Conservation (phyloP, 768 basidiomycete species). For the Trametes cinnabarina region DNA sequence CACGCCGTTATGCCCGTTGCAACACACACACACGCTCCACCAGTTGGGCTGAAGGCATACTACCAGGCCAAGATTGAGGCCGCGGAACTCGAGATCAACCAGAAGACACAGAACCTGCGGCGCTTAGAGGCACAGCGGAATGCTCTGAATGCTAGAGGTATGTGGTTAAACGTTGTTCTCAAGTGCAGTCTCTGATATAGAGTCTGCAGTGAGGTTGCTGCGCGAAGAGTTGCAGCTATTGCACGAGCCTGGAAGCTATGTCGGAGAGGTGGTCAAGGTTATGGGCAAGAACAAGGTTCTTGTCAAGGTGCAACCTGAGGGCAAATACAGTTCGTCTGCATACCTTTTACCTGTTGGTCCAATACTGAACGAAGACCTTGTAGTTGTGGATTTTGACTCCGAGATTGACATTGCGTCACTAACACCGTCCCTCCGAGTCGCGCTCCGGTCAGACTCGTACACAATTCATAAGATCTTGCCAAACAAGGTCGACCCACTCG, state of each 20-base stretch:
- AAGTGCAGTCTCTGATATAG: background rate
- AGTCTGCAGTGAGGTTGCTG: conserved; percentile 70
- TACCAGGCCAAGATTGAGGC: conserved; percentile 96
- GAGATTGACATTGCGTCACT: conserved; percentile 80
- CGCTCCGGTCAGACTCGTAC: conserved; percentile 94
- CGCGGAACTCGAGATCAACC: conserved; percentile 89
- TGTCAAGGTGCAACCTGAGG: conserved; percentile 98
- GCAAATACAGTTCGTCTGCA: conserved; percentile 86
- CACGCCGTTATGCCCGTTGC: conserved; percentile 38
- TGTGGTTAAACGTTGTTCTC: conserved; percentile 14
- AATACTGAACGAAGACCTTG: background rate
- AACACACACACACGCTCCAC: conserved; percentile 36
- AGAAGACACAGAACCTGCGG: conserved; percentile 94
- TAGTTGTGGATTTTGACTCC: conserved; percentile 91
- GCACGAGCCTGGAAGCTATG: conserved; percentile 95
- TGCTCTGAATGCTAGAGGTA: conserved; percentile 93
- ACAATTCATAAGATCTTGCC: conserved; percentile 95
- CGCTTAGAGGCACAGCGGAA: conserved; percentile 96
- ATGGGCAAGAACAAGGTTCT: conserved; percentile 99
- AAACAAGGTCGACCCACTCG: conserved; percentile 97
- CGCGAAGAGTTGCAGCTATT: conserved; percentile 90
- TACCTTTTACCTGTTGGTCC: background rate
- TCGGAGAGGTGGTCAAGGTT: conserved; percentile 95
- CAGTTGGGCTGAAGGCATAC: conserved; percentile 81
- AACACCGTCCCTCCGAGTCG: conserved; percentile 86